A percentile compares a stretch with the other conserved stretches of the same genome.
phyloP scores from a whole-genome alignment of 1,284 basidiomycete genomes.

The Leucocoprinus gongylophorus region DNA sequence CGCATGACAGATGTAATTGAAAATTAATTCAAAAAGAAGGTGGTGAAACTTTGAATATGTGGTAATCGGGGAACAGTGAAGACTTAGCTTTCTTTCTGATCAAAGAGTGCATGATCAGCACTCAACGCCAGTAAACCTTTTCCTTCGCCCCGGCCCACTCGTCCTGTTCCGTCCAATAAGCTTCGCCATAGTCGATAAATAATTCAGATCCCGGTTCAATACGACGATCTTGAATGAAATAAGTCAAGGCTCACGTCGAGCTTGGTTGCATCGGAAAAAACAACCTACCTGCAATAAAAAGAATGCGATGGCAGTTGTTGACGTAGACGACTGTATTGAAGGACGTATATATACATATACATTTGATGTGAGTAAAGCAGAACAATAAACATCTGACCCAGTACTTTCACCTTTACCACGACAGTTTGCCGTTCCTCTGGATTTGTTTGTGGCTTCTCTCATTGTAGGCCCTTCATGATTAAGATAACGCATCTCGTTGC shows the following conservation, averaged over 20 bases:
- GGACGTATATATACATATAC: too few relatives aligned
- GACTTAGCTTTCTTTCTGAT: too few relatives aligned
- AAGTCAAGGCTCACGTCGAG: conserved; percentile 20
- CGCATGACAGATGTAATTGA: too few relatives aligned
- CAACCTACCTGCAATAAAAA: conserved; percentile 1
- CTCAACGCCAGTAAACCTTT: conserved; percentile 6
- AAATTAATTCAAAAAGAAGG: too few relatives aligned
- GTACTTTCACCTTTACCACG: background rate
- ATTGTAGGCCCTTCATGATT: conserved; percentile 35
- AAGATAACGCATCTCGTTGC: conserved; percentile 50
- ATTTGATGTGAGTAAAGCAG: background rate
- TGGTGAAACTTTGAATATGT: too few relatives aligned
- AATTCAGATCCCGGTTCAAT: conserved; percentile 37
- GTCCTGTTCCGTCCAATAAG: conserved; percentile 25
- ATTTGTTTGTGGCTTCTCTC: background rate
- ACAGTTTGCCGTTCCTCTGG: conserved; percentile 32
- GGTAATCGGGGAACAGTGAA: too few relatives aligned
- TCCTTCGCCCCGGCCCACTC: background rate
- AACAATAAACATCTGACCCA: background rate
- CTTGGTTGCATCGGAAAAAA: conserved; percentile 22
- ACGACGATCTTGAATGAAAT: conserved; percentile 22
- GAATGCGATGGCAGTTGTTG: conserved; percentile 5
- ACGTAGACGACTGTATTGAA: conserved; percentile 11
- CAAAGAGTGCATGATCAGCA: background rate
- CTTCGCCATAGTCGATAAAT: conserved; percentile 39